A percentile compares a stretch with the other conserved stretches of the same genome.
Conservation (phyloP, 2,329 filamentous ascomycete genomes). For the Aspergillus fructus region DNA sequence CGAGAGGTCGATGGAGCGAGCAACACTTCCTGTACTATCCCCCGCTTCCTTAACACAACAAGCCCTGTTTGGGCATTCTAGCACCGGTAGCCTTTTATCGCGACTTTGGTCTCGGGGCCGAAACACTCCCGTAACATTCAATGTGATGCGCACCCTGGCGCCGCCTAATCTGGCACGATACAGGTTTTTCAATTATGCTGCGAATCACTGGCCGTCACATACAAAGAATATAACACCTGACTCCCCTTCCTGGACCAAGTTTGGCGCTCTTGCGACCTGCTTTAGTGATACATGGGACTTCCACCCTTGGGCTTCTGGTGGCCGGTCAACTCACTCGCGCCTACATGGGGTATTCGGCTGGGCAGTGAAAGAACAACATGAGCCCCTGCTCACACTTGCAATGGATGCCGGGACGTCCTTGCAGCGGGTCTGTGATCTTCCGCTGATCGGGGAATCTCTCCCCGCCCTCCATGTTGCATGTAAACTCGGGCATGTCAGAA, state of each 20-base stretch:
- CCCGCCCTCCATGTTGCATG: constrained; percentile 18
- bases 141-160: constrained; percentile 1
- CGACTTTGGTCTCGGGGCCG: neutral
- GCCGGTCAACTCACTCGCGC: constrained; percentile 16
- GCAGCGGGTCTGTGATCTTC: constrained; percentile 16
- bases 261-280: constrained; percentile 13
- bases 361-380: constrained; percentile 21
- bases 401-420: neutral
- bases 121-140: neutral
- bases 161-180: constrained; percentile 10
- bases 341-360: constrained; percentile 23
- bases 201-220: constrained; percentile 17
- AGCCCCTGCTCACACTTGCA: constrained; percentile 16
- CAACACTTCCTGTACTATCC: neutral
- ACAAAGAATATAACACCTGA: constrained; percentile 11
- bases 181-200: constrained; percentile 20
- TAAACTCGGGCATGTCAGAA: too few relatives aligned
- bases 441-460: constrained; percentile 16
- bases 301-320: constrained; percentile 21
- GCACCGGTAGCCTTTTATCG: neutral
- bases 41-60: neutral
- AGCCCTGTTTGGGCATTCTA: neutral
- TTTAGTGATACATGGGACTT: constrained; percentile 25
- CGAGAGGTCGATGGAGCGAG: constrained; percentile 1
- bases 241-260: constrained; percentile 17